Conservation (phyloP, 1,284 basidiomycete species). For the Sanguinoderma infundibulare region DNA sequence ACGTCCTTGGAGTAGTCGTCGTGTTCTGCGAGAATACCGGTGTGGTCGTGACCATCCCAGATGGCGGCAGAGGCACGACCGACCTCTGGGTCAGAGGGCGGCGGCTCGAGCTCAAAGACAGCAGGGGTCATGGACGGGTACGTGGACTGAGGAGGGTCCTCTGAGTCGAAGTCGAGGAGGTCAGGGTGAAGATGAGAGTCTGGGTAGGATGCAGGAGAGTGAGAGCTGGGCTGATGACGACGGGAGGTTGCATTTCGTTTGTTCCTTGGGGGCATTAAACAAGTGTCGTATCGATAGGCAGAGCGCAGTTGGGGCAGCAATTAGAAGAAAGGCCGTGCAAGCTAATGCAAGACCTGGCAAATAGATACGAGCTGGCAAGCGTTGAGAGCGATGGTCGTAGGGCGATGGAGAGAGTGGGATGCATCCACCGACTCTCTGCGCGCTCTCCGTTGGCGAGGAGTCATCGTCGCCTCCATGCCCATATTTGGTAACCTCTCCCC, state of each 20-base stretch:
- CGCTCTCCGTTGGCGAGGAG: constrained; percentile 10
- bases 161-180: constrained; percentile 16
- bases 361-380: constrained; percentile 1
- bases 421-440: neutral
- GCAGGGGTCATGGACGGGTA: constrained; percentile 13
- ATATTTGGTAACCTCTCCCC: constrained; percentile 6
- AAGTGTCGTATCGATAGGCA: constrained; percentile 23
- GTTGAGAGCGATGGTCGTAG: neutral
- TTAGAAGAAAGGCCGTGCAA: constrained; percentile 26
- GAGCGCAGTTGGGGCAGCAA: constrained; percentile 3
- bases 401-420: neutral
- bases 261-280: constrained; percentile 36
- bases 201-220: constrained; percentile 8
- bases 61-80: constrained; percentile 20
- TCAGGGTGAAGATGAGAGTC: constrained; percentile 4
- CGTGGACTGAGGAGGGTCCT: constrained; percentile 5
- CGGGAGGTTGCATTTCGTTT: constrained; percentile 33
- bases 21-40: neutral
- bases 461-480: constrained; percentile 19
- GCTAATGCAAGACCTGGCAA: constrained; percentile 31
- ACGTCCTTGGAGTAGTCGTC: constrained; percentile 6
- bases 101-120: constrained; percentile 23
- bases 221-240: constrained; percentile 23
- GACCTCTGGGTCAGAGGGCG: constrained; percentile 23
- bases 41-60: neutral